Percentiles rank a stretch among this genome's conserved stretches.
Conservation (phyloP, 2,329 filamentous ascomycete genomes). For the Didymella exigua region DNA sequence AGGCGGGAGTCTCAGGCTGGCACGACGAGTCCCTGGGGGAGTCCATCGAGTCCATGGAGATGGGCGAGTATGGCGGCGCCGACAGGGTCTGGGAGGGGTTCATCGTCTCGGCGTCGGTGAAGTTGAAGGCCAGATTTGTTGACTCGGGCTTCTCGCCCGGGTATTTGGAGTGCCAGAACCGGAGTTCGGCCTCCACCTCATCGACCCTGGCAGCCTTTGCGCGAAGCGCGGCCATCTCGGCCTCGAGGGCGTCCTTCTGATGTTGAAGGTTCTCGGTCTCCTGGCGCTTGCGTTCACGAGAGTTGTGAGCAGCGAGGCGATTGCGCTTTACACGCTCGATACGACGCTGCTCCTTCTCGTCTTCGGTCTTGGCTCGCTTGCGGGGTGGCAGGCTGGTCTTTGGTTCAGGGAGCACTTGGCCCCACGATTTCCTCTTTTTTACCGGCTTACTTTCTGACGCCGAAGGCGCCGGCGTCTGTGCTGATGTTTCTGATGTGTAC, state of each 20-base stretch:
- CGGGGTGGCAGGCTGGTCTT: constrained; percentile 95
- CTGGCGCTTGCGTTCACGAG: constrained; percentile 87
- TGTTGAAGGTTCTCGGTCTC: constrained; percentile 83
- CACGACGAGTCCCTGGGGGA: constrained; percentile 47
- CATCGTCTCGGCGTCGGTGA: constrained; percentile 39
- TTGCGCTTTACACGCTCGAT: constrained; percentile 98
- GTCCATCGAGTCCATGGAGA: constrained; percentile 48
- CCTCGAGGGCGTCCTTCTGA: constrained; percentile 68
- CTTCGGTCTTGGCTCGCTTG: constrained; percentile 98
- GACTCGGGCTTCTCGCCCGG: constrained; percentile 35
- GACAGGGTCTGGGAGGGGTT: constrained; percentile 44
- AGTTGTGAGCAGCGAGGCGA: constrained; percentile 93
- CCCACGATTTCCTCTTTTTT: constrained; percentile 99
- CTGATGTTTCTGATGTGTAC: constrained; percentile 23
- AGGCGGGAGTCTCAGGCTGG: constrained; percentile 48
- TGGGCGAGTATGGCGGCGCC: constrained; percentile 43
- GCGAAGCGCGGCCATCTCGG: constrained; percentile 63
- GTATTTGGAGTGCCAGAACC: constrained; percentile 42
- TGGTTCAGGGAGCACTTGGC: constrained; percentile 92
- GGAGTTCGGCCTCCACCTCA: constrained; percentile 57
- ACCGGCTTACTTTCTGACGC: constrained; percentile 60
- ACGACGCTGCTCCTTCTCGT: constrained; percentile 97
- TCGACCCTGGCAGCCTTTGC: constrained; percentile 55
- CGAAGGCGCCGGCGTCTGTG: constrained; percentile 29
- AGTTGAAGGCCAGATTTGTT: constrained; percentile 26